Conservation (phyloP, 2,329 filamentous ascomycete genomes). For the Penicillium sp. region DNA sequence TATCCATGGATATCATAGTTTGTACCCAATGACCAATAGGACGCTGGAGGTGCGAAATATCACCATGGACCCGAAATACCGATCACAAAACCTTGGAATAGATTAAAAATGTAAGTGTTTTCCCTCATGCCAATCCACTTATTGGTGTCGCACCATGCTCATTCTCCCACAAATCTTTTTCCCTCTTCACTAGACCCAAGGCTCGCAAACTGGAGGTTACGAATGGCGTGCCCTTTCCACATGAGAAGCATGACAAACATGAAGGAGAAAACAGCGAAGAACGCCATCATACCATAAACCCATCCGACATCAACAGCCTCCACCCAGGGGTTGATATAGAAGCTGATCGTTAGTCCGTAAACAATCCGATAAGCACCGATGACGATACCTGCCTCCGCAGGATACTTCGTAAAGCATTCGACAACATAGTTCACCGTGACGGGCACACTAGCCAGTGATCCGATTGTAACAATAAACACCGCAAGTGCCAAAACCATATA, state of each 20-base stretch:
- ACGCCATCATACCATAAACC: conserved; percentile 46
- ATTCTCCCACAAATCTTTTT: conserved; percentile 12
- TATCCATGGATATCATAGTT: no score
- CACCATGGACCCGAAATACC: no score
- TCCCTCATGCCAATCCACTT: no score
- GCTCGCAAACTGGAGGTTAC: conserved; percentile 20
- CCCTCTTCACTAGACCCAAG: conserved; percentile 26
- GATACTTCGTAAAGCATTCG: conserved; percentile 38
- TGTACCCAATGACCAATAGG: no score
- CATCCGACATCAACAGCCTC: conserved; percentile 38
- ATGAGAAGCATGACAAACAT: conserved; percentile 27
- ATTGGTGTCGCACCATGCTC: neutral
- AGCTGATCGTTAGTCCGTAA: conserved; percentile 42
- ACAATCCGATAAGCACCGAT: conserved; percentile 34
- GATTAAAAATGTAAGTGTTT: no score
- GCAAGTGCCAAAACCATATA: conserved; percentile 44
- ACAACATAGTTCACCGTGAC: conserved; percentile 30
- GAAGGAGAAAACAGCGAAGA: conserved; percentile 33
- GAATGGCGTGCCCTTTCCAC: conserved; percentile 28
- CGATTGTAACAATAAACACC: conserved; percentile 44
- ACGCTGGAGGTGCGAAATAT: no score
- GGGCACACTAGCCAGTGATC: conserved; percentile 29
- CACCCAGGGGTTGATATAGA: conserved; percentile 44
- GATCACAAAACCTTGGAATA: no score
- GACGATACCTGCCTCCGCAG: conserved; percentile 37